A percentile compares a stretch with the other conserved stretches of the same genome.
phyloP scores from a whole-genome alignment of 2,329 filamentous ascomycete genomes.

The Colletotrichum eremochloae region DNA sequence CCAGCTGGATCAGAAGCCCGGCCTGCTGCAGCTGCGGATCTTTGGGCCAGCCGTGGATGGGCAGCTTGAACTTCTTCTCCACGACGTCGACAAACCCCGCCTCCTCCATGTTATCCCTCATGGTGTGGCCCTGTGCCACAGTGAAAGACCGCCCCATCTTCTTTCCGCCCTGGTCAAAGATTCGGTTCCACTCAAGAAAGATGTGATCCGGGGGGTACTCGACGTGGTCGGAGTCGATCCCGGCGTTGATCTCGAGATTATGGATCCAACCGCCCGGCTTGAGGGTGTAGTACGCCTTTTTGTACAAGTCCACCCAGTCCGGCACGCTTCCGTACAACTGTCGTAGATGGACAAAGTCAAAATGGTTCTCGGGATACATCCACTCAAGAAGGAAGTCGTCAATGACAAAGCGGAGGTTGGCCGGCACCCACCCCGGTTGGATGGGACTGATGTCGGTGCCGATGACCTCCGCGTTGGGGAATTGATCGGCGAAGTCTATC shows the following conservation, averaged over 20 bases:
- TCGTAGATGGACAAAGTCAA: conserved; percentile 71
- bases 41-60: conserved; percentile 43
- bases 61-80: conserved; percentile 42
- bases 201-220: conserved; percentile 44
- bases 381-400: conserved; percentile 66
- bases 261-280: conserved; percentile 63
- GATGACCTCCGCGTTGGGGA: conserved; percentile 58
- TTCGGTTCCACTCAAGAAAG: conserved; percentile 46
- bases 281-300: conserved; percentile 60
- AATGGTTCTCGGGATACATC: conserved; percentile 61
- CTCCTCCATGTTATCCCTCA: conserved; percentile 44
- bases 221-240: conserved; percentile 47
- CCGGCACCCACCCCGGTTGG: conserved; percentile 67
- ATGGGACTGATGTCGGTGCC: conserved; percentile 70
- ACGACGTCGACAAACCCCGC: conserved; percentile 46
- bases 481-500: conserved; percentile 63
- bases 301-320: conserved; percentile 66
- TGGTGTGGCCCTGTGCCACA: conserved; percentile 43
- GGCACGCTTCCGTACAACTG: conserved; percentile 67
- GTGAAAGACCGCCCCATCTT: conserved; percentile 46
- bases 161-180: conserved; percentile 46
- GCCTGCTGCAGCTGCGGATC: conserved; percentile 38
- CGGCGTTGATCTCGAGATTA: conserved; percentile 45
- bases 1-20: conserved; percentile 43
- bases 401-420: conserved; percentile 71